Percentiles rank a stretch among this genome's conserved stretches.
phyloP scores from a whole-genome alignment of 1,284 basidiomycete species.

The Blastosporella zonata region DNA sequence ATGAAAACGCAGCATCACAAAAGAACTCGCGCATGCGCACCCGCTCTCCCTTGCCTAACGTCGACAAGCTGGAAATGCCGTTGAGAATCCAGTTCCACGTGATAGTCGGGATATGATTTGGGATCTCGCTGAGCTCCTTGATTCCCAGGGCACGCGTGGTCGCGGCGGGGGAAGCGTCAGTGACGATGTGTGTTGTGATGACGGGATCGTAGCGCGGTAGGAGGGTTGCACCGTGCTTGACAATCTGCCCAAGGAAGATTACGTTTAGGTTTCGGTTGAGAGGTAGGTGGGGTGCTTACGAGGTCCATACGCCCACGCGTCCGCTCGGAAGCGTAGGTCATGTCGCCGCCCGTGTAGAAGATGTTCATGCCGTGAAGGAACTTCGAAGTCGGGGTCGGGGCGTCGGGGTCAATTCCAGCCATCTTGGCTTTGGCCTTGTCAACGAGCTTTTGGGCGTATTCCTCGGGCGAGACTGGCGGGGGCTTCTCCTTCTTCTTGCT shows the following conservation, averaged over 20 bases:
- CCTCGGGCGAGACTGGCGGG: slow-evolving; percentile 20
- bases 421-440: slow-evolving; percentile 26
- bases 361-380: slow-evolving; percentile 52
- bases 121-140: slow-evolving; percentile 51
- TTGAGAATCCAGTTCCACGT: slow-evolving; percentile 58
- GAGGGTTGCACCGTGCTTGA: slow-evolving; percentile 54
- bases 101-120: slow-evolving; percentile 57
- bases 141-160: slow-evolving; percentile 42
- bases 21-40: slow-evolving; percentile 38
- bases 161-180: slow-evolving; percentile 34
- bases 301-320: slow-evolving; percentile 59
- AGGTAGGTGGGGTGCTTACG: slow-evolving; percentile 36
- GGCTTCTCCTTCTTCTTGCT: slow-evolving; percentile 22
- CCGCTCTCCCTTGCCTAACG: slow-evolving; percentile 27
- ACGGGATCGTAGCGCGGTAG: slow-evolving; percentile 51
- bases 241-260: slow-evolving; percentile 48
- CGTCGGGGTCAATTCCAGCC: slow-evolving; percentile 11
- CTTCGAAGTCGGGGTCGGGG: slow-evolving; percentile 22
- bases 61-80: slow-evolving; percentile 22
- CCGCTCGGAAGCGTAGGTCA: slow-evolving; percentile 43
- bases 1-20: slow-evolving; percentile 22
- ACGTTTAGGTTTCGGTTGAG: not conserved
- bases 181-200: slow-evolving; percentile 62
- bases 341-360: slow-evolving; percentile 58
- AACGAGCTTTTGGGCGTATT: slow-evolving; percentile 33